phyloP scores from a whole-genome alignment of 73 alveolate genomes.

The Paramecium tetraurelia region DNA sequence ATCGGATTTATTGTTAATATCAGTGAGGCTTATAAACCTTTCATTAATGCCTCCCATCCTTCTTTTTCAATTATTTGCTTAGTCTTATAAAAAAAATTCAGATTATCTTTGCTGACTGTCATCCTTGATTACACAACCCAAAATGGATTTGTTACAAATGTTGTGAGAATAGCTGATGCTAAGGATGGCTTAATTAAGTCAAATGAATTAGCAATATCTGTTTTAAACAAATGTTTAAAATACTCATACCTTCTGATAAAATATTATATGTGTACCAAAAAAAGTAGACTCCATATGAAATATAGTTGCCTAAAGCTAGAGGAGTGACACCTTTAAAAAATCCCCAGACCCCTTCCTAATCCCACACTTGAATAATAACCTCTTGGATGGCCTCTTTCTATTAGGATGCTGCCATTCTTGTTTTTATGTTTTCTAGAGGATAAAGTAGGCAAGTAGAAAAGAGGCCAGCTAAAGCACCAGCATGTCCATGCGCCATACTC shows the following conservation, averaged over 20 bases:
- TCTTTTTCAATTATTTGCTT: slow-evolving; percentile 29
- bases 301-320: slow-evolving; percentile 42
- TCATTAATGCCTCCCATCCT: slow-evolving; percentile 32
- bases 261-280: slow-evolving; percentile 7
- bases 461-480: slow-evolving; percentile 62
- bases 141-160: slow-evolving; percentile 51
- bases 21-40: slow-evolving; percentile 46
- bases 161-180: slow-evolving; percentile 45
- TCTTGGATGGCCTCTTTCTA: background rate
- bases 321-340: slow-evolving; percentile 55
- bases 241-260: slow-evolving; percentile 27
- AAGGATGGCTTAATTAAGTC: slow-evolving; percentile 26
- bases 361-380: slow-evolving; percentile 4
- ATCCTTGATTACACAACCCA: slow-evolving; percentile 53
- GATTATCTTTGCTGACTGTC: slow-evolving; percentile 12
- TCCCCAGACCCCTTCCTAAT: slow-evolving; percentile 23
- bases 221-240: slow-evolving; percentile 41
- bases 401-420: slow-evolving; percentile 47
- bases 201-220: background rate
- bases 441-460: slow-evolving; percentile 45
- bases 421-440: slow-evolving; percentile 54
- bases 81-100: slow-evolving; percentile 15
- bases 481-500: slow-evolving; percentile 32
- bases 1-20: slow-evolving; percentile 55
- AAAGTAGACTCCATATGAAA: slow-evolving; percentile 56